phyloP scores from a whole-genome alignment of 768 basidiomycete species.

The Naganishia randhawae region DNA sequence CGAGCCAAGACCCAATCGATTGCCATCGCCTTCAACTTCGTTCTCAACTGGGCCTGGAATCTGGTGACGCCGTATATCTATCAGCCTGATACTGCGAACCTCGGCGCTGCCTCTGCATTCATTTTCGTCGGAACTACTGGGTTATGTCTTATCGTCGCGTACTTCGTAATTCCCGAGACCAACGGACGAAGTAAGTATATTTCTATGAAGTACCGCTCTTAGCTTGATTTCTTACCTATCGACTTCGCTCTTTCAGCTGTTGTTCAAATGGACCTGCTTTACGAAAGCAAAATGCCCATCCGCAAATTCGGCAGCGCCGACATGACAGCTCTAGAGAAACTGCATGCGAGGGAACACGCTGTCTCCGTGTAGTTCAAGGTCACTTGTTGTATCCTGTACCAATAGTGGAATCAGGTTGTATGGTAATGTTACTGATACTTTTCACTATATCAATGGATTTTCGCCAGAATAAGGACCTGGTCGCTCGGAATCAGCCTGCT shows the following conservation, averaged over 20 bases:
- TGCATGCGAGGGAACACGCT: constrained; percentile 12
- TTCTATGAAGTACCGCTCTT: not conserved
- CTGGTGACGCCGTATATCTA: constrained; percentile 25
- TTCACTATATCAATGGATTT: not conserved
- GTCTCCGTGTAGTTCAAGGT: not conserved
- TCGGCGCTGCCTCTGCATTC: constrained; percentile 24
- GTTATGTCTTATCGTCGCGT: constrained; percentile 26
- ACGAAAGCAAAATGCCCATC: constrained; percentile 22
- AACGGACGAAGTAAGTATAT: constrained; percentile 30
- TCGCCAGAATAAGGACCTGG: no score
- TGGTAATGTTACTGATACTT: not conserved
- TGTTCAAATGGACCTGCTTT: constrained; percentile 26
- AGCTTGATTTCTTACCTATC: not conserved
- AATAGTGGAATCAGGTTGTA: constrained; percentile 1
- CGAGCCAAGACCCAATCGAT: constrained; percentile 30
- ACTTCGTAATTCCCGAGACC: constrained; percentile 25
- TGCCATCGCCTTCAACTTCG: constrained; percentile 21
- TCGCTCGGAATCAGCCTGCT: no score
- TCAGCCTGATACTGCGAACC: constrained; percentile 22
- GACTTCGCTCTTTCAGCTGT: constrained; percentile 9
- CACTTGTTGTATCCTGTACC: constrained; percentile 2
- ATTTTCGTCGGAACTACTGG: constrained; percentile 27
- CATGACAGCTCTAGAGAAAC: constrained; percentile 11
- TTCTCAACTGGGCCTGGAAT: constrained; percentile 19
- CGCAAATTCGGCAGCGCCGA: constrained; percentile 21